These are phyloP conservation scores for Elaeis guineensis DNA, from an alignment of 176 grass and related monocot genomes.

Conservation along the genomic window DNA sequence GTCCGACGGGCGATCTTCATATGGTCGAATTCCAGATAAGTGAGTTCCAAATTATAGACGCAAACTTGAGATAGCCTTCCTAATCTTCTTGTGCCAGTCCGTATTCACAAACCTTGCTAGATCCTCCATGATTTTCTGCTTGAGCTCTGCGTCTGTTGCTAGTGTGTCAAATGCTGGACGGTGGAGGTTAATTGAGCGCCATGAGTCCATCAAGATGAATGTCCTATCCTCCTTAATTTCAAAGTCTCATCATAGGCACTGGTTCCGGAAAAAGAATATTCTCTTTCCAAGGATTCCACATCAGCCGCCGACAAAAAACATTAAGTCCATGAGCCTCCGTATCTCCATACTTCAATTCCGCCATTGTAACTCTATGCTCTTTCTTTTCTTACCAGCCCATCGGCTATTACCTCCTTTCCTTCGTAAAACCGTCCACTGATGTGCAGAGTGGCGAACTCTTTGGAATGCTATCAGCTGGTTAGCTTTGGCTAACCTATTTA, in stretches of 20 bases:
- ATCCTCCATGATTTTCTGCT: conserved; percentile 57
- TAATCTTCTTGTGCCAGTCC: conserved; percentile 71
- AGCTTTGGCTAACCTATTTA: too few relatives aligned
- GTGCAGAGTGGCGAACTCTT: too few relatives aligned
- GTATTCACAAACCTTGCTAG: conserved; percentile 57
- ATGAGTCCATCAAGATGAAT: conserved; percentile 51
- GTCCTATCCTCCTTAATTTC: conserved; percentile 52
- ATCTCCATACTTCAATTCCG: too few relatives aligned
- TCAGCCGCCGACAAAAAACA: too few relatives aligned
- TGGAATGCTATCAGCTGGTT: too few relatives aligned
- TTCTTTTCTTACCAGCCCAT: too few relatives aligned
- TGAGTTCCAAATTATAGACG: conserved; percentile 80
- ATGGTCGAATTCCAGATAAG: conserved; percentile 50
- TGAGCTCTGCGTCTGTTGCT: conserved; percentile 52
- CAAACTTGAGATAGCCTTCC: conserved; percentile 89
- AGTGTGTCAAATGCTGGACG: conserved; percentile 70
- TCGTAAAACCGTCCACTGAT: too few relatives aligned
- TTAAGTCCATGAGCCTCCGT: too few relatives aligned
- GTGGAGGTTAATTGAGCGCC: conserved; percentile 62
- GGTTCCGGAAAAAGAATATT: too few relatives aligned
- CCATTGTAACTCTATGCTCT: too few relatives aligned
- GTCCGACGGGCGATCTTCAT: conserved; percentile 44
- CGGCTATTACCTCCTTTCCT: too few relatives aligned
- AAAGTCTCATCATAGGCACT: conserved; percentile 47
- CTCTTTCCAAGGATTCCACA: too few relatives aligned